Conservation (phyloP, 2,329 filamentous ascomycete species). For the Ophiostoma himal-ulmi region DNA sequence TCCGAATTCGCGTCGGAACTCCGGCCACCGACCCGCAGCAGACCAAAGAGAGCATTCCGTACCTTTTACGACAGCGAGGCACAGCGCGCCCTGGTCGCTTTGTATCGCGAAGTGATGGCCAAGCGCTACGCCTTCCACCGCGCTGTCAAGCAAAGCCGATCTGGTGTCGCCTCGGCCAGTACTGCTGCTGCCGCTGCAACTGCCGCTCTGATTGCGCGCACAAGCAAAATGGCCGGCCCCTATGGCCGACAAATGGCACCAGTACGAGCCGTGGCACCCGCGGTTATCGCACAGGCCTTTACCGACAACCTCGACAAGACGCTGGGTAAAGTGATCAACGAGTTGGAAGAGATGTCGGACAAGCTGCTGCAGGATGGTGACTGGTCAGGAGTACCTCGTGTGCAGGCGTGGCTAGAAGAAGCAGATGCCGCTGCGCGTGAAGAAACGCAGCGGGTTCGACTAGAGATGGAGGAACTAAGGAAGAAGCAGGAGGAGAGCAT, state of each 20-base stretch:
- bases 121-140: slow-evolving; percentile 25
- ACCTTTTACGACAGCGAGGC: slow-evolving; percentile 23
- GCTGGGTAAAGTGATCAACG: slow-evolving; percentile 19
- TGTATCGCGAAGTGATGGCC: slow-evolving; percentile 25
- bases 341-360: slow-evolving; percentile 26
- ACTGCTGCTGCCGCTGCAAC: slow-evolving; percentile 13
- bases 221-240: not conserved
- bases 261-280: not conserved
- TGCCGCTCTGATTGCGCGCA: slow-evolving; percentile 4
- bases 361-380: slow-evolving; percentile 25
- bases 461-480: slow-evolving; percentile 1
- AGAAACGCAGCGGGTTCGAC: slow-evolving; percentile 20
- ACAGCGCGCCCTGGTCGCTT: slow-evolving; percentile 13
- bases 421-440: not conserved
- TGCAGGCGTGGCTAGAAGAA: slow-evolving; percentile 21
- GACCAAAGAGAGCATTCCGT: slow-evolving; percentile 16
- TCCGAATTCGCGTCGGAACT: slow-evolving; percentile 26
- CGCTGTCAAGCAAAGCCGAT: slow-evolving; percentile 16
- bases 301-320: slow-evolving; percentile 22
- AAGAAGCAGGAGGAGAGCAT: not conserved
- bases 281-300: slow-evolving; percentile 18
- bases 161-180: not conserved
- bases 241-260: not conserved
- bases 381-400: slow-evolving; percentile 21
- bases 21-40: slow-evolving; percentile 19